Evolutionary conservation across 768 basidiomycete genomes (phyloP).

Genomic region (Rhizopogon salebrosus): DNA sequence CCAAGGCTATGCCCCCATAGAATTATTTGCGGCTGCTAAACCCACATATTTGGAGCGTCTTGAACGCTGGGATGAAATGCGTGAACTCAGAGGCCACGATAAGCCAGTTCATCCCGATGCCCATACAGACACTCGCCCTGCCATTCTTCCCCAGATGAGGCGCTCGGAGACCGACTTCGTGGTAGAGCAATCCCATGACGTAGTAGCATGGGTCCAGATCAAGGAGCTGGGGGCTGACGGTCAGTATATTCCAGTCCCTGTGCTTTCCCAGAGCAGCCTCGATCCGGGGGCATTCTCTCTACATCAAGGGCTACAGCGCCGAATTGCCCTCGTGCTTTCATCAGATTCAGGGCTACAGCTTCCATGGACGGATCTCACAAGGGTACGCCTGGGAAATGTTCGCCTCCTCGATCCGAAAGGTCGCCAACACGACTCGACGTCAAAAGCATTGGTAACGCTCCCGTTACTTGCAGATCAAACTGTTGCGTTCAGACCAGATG

Average conservation of each 20-base stretch:
- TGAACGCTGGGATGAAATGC: conserved; percentile 91
- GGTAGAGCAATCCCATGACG: conserved; percentile 81
- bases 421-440: conserved; percentile 70
- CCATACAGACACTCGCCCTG: conserved; percentile 33
- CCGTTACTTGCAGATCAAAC: conserved; percentile 68
- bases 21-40: conserved; percentile 82
- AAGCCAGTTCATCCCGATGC: conserved; percentile 26
- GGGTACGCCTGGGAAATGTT: conserved; percentile 76
- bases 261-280: conserved; percentile 65
- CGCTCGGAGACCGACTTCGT: conserved; percentile 92
- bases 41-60: conserved; percentile 84
- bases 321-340: conserved; percentile 67
- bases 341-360: conserved; percentile 89
- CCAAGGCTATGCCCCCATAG: conserved; percentile 77
- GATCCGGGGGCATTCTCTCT: conserved; percentile 86
- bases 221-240: conserved; percentile 85
- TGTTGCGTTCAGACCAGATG: conserved; percentile 78
- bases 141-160: conserved; percentile 68
- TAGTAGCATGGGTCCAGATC: conserved; percentile 84
- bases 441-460: conserved; percentile 65
- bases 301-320: conserved; percentile 91
- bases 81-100: conserved; percentile 61
- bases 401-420: conserved; percentile 83
- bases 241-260: conserved; percentile 77
- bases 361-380: conserved; percentile 78